Base-by-base conservation (phyloP, 495 filamentous ascomycete species). In the Penicillium alfredii region DNA sequence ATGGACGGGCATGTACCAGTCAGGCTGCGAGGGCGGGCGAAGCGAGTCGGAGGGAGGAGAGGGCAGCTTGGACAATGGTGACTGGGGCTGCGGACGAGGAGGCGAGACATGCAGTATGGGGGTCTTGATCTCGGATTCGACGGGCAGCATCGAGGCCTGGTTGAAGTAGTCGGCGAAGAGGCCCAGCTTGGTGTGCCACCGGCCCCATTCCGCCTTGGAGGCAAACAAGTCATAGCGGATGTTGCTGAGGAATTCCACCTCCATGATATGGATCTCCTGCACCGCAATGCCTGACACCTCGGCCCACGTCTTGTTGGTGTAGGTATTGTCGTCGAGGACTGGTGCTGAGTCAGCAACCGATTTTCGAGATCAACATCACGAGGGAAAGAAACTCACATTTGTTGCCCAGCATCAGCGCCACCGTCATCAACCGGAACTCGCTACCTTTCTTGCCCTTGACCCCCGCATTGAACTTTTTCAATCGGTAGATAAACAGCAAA, bases 221-320 rank as follows among this genome's bases (percentile, higher is more conserved):
- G 83, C 84, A 53, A 86, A 82, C 1, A 99, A 71, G 44, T 83
- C 87, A 57, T 99, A 99, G 50, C 88, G 79, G 78, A 99, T 92
- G 56, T 99, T 97, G 70, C 92, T 95, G 39, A 99, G 71, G 51
- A 99, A 99, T 59, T 99, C 93, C 0, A 99, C 93, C 56, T 99
- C 93, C 93, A 99, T 99, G 24, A 96, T 80, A 55, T 99, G 93
- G 26, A 99, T 94, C 61, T 99, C 93, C 35, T 79, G 79, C 8
- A 97, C 93, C 3, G 84, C 82, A 40, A 99, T 94, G 11, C 86
- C 82, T 15, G 93, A 96, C 27, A 99, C 93, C 49, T 99, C 93
- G 9, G 93, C 92, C 93, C 93, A 99, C 1, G 93, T 97, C 70
- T 97, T 95, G 70, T 99, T 99, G 34, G 93, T 97, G 63, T 97